Percentiles rank a stretch among this genome's conserved stretches.
Conservation (phyloP, 331 rosid genomes). For the Erythrophleum ivorense region DNA sequence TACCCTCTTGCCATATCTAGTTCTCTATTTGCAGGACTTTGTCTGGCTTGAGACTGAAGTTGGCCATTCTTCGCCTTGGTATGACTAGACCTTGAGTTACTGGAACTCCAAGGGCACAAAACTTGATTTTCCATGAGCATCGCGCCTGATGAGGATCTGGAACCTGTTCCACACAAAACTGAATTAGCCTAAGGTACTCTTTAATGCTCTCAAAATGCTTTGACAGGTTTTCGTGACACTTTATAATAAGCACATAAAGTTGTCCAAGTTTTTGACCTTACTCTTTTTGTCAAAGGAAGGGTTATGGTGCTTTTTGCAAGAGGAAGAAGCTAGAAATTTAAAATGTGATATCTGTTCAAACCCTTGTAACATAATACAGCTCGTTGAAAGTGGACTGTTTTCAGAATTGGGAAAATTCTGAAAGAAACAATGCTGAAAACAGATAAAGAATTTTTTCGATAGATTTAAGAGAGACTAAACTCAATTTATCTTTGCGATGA, state of each 20-base stretch:
- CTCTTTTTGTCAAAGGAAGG: background rate
- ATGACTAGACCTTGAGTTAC: background rate
- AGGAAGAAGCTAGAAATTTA: background rate
- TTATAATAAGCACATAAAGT: too few relatives aligned
- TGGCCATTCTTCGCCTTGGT: background rate
- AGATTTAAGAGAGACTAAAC: too few relatives aligned
- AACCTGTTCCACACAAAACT: slow-evolving; percentile 1
- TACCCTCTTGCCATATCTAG: slow-evolving; percentile 37
- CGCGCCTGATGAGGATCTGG: slow-evolving; percentile 12
- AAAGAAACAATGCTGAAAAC: background rate
- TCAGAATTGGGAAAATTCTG: slow-evolving; percentile 9
- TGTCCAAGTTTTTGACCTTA: too few relatives aligned
- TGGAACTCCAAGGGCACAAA: background rate
- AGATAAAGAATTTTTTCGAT: background rate
- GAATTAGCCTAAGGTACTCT: slow-evolving; percentile 14
- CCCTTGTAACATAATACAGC: background rate
- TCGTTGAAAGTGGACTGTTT: background rate
- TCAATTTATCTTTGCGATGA: background rate
- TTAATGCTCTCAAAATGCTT: too few relatives aligned
- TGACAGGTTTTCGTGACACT: too few relatives aligned
- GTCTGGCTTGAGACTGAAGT: background rate
- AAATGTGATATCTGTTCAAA: background rate
- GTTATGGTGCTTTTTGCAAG: background rate
- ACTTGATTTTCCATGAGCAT: background rate
- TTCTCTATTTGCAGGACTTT: slow-evolving; percentile 3